Evolutionary conservation across 1,139 yeast species (phyloP).

Genomic region (Hansenula anomala): DNA sequence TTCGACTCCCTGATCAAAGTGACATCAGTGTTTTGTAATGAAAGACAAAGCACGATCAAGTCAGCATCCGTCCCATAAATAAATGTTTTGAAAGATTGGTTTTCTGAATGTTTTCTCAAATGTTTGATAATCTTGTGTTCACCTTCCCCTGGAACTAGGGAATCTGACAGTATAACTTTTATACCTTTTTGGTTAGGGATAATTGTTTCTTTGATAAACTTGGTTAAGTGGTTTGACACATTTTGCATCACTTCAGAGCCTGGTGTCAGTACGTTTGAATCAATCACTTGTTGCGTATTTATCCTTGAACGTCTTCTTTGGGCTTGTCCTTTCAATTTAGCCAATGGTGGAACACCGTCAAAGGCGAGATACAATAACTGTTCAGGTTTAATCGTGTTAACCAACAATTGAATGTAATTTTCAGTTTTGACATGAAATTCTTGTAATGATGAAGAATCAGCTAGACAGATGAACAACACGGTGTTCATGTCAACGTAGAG

Average conservation of each 20-base stretch:
- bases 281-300: constrained; percentile 59
- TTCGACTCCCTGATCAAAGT: neutral
- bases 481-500: constrained; percentile 86
- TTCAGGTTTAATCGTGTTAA: constrained; percentile 62
- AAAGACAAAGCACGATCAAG: constrained; percentile 54
- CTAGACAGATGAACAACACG: constrained; percentile 72
- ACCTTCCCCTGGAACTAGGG: constrained; percentile 90
- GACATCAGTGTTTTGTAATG: neutral
- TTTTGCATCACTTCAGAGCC: constrained; percentile 86
- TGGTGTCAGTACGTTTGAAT: constrained; percentile 81
- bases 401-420: constrained; percentile 71
- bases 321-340: constrained; percentile 89
- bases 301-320: constrained; percentile 51
- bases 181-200: too few relatives aligned
- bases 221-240: too few relatives aligned
- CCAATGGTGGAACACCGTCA: constrained; percentile 93
- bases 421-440: constrained; percentile 63
- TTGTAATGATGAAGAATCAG: constrained; percentile 61
- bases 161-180: constrained; percentile 61
- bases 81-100: constrained; percentile 57
- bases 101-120: constrained; percentile 41
- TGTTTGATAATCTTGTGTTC: constrained; percentile 88
- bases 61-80: constrained; percentile 90
- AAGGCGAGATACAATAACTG: constrained; percentile 79
- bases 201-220: too few relatives aligned